Conservation (phyloP, 2,329 filamentous ascomycete species). For the Gremmenia infestans region DNA sequence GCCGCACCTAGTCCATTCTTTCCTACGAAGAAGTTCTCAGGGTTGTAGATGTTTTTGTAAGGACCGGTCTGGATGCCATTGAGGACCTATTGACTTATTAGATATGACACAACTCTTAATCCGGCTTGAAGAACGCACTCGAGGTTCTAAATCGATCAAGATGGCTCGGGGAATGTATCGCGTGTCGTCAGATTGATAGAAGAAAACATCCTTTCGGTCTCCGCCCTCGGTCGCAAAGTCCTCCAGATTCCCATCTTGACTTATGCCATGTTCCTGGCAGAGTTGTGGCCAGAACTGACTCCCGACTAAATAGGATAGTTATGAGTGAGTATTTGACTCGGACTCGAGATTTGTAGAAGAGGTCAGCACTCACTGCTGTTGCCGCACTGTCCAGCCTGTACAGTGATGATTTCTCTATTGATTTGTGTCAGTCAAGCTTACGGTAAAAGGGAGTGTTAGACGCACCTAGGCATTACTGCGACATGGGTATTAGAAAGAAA, state of each 20-base stretch:
- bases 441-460: neutral
- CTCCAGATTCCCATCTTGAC: constrained; percentile 92
- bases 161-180: constrained; percentile 97
- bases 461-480: constrained; percentile 32
- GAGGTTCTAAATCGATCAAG: constrained; percentile 87
- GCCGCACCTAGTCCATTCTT: constrained; percentile 91
- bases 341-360: neutral
- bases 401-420: constrained; percentile 92
- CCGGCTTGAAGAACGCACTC: constrained; percentile 46
- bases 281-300: constrained; percentile 99
- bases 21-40: constrained; percentile 96
- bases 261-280: constrained; percentile 97
- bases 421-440: constrained; percentile 7
- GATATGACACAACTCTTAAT: neutral
- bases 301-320: constrained; percentile 57
- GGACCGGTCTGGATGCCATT: constrained; percentile 88
- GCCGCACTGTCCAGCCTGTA: constrained; percentile 98
- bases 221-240: constrained; percentile 97
- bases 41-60: constrained; percentile 99
- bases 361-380: constrained; percentile 78
- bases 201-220: constrained; percentile 98
- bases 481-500: constrained; percentile 15
- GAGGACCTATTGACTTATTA: constrained; percentile 57
- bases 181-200: constrained; percentile 98
- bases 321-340: constrained; percentile 8